These are phyloP conservation scores for Saccharomycopsis olivae DNA, from an alignment of 805 yeast genomes.

Conservation along the genomic window DNA sequence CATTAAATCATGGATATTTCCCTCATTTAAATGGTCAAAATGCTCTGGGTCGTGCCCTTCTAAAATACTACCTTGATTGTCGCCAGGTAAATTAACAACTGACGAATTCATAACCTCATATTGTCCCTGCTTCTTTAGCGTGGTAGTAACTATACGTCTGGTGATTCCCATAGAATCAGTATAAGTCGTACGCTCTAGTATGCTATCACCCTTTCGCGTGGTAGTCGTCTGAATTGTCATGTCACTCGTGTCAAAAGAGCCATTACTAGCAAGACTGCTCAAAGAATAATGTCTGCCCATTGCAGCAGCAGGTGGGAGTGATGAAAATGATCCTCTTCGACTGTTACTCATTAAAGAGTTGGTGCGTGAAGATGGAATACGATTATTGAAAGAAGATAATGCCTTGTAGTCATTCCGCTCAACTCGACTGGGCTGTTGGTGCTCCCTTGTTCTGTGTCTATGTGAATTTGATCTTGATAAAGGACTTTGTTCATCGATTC, in stretches of 20 bases:
- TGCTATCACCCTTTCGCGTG: slow-evolving; percentile 10
- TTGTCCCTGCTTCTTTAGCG: slow-evolving; percentile 14
- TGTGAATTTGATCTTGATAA: slow-evolving; percentile 3
- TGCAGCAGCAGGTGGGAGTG: slow-evolving; percentile 7
- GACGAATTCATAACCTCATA: slow-evolving; percentile 18
- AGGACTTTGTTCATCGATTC: slow-evolving; percentile 7
- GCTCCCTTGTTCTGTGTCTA: not conserved
- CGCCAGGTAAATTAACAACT: slow-evolving; percentile 11
- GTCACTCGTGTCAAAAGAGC: slow-evolving; percentile 10
- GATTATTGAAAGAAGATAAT: not conserved
- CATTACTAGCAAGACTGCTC: slow-evolving; percentile 10
- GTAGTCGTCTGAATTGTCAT: slow-evolving; percentile 18
- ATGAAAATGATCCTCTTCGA: slow-evolving; percentile 8
- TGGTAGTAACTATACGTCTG: slow-evolving; percentile 11
- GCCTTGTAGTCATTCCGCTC: not conserved
- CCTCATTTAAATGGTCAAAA: not conserved
- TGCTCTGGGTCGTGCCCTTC: too few relatives aligned
- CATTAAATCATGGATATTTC: slow-evolving; percentile 8
- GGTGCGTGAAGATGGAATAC: not conserved
- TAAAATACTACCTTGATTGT: not conserved
- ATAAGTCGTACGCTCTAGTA: slow-evolving; percentile 14
- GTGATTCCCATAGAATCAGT: slow-evolving; percentile 16
- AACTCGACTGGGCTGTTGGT: too few relatives aligned
- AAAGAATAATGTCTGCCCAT: slow-evolving; percentile 6
- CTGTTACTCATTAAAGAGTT: slow-evolving; percentile 6